Evolutionary conservation across 495 filamentous ascomycete genomes (phyloP), one percentile per base, ranked within the genome.

Genomic region (Penicillium canariense): DNA sequence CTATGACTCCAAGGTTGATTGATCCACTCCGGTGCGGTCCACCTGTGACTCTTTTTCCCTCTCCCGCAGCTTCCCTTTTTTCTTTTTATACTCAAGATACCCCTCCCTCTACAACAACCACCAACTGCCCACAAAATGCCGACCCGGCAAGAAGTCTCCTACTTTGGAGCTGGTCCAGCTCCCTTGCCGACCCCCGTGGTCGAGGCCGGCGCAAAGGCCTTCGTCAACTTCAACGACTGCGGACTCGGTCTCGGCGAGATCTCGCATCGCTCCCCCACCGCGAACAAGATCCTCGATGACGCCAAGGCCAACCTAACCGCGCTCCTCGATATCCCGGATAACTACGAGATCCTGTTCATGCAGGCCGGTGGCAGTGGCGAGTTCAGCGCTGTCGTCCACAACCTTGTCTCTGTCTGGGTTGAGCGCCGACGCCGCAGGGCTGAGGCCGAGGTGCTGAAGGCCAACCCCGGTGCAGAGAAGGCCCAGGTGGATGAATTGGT

Each of bases 101-200:
- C 30, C n/a, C 46, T 28, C 26, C 46, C 26, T 46, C 26, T 23
- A 23, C 30, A 31, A 38, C 32, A n/a, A n/a, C 23, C 28, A 46
- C 32, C 15, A 35, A 30, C 26, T 12, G 34, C 36, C 11, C 31
- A 20, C 48, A 60, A 43, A 50, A 68, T 68, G 65, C 65, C 65
- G 8, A 54, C 62, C 17, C 51, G 87, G 61, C 73, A 80, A 68
- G 83, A 90, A 60, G 77, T 90, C 62, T 71, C 79, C 54, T 90
- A 91, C 74, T 90, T 94, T 65, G 91, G 91, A 51, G 91, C 91
- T 22, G 91, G 92, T 50, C 92, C 92, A 38, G 91, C 92, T 23
- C 76, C 83, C 34, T 80, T 97, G 3, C 91, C 91, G 3, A 94
- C 87, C 8, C 59, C 80, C 10, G 86, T 97, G 23, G 82, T 96